These are phyloP conservation scores for Pugionium cornutum DNA, from an alignment of 345 rosid genomes.

Conservation along the genomic window DNA sequence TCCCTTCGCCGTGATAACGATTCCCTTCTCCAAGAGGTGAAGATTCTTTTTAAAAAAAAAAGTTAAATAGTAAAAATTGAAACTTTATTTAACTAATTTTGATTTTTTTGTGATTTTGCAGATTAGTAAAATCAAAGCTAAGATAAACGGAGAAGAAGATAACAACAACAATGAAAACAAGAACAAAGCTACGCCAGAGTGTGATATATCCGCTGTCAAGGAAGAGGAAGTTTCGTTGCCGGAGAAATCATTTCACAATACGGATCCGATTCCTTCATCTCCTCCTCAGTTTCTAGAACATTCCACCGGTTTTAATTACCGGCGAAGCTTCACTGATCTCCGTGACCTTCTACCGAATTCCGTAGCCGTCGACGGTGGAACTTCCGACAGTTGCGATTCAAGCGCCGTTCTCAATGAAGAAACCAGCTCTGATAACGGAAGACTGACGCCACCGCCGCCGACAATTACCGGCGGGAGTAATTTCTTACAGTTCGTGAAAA, in stretches of 20 bases:
- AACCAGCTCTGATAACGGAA: conserved; percentile 54
- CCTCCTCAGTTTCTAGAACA: conserved; percentile 39
- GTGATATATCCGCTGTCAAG: conserved; percentile 56
- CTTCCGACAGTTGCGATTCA: conserved; percentile 77
- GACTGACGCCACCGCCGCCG: conserved; percentile 36
- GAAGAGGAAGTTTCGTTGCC: conserved; percentile 56
- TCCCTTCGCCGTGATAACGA: conserved; percentile 75
- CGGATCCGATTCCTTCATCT: conserved; percentile 29
- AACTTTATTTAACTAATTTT: not conserved
- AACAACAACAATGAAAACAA: not conserved
- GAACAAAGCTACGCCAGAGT: conserved; percentile 36
- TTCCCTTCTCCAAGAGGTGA: conserved; percentile 78
- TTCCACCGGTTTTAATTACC: conserved; percentile 48
- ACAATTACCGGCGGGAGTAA: conserved; percentile 28
- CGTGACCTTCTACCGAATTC: conserved; percentile 47
- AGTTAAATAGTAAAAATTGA: not conserved
- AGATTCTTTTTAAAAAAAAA: not conserved
- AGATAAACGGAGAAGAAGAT: conserved; percentile 48
- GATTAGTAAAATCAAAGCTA: conserved; percentile 76
- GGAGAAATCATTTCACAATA: conserved; percentile 31
- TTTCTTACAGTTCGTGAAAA: conserved; percentile 60
- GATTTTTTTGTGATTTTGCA: conserved; percentile 31
- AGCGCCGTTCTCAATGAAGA: conserved; percentile 79
- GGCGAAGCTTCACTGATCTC: conserved; percentile 51
- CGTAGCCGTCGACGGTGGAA: conserved; percentile 50